Conservation (phyloP, 352 stramenopile genomes). For the Phytophthora sojae region DNA sequence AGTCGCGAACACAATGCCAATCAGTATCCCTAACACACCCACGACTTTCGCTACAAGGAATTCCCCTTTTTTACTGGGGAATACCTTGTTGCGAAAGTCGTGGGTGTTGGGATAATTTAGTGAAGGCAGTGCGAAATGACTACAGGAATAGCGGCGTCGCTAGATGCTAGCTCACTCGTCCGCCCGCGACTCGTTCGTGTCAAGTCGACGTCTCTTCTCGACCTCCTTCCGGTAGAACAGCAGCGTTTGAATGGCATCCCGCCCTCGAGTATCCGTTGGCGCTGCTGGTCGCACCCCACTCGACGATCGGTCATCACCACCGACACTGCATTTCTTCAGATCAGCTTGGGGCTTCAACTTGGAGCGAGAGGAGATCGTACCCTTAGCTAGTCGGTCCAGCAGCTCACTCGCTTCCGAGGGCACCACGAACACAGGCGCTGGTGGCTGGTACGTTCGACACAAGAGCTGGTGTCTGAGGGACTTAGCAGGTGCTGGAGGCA, state of each 20-base stretch:
- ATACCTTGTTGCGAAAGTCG: no score
- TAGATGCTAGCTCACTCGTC: constrained; percentile 1
- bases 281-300: constrained; percentile 5
- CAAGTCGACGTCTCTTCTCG: constrained; percentile 55
- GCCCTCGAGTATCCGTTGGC: constrained; percentile 39
- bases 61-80: neutral
- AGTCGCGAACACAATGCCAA: no score
- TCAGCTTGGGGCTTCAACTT: constrained; percentile 34
- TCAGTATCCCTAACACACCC: no score
- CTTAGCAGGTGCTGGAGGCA: constrained; percentile 40
- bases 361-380: constrained; percentile 62
- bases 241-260: constrained; percentile 65
- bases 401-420: constrained; percentile 43
- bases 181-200: constrained; percentile 12
- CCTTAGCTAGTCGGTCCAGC: constrained; percentile 56
- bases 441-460: constrained; percentile 58
- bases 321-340: neutral
- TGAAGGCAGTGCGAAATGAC: no score
- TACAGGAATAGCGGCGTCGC: no score
- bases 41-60: neutral
- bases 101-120: no score
- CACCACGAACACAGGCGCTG: constrained; percentile 44
- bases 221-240: constrained; percentile 74
- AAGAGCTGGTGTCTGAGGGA: constrained; percentile 69
- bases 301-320: constrained; percentile 1